These are phyloP conservation scores for Tuber brumale DNA, from an alignment of 495 filamentous ascomycete species.

Conservation along the genomic window DNA sequence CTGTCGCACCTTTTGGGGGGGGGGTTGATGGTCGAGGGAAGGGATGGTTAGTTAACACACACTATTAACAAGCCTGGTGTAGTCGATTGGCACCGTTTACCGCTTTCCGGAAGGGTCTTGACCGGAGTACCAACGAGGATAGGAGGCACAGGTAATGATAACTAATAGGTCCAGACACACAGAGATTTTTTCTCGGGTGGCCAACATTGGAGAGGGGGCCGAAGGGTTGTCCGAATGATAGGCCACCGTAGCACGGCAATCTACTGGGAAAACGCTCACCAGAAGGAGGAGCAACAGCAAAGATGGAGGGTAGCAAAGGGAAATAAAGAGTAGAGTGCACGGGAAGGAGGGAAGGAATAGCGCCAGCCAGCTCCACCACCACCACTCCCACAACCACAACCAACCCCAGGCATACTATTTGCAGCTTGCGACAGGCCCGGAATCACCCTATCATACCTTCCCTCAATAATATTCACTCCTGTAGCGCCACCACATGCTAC, in stretches of 20 bases:
- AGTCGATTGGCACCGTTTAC: constrained; percentile 21
- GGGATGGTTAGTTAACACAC: constrained; percentile 22
- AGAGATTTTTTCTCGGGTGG: background rate
- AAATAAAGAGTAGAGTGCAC: constrained; percentile 9
- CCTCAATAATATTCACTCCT: constrained; percentile 31
- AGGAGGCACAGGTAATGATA: constrained; percentile 14
- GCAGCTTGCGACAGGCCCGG: constrained; percentile 22
- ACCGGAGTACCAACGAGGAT: constrained; percentile 20
- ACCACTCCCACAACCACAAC: constrained; percentile 25
- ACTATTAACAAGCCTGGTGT: constrained; percentile 6
- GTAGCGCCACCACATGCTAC: constrained; percentile 29
- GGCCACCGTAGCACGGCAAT: constrained; percentile 21
- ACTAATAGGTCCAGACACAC: constrained; percentile 2
- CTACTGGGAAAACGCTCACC: constrained; percentile 15
- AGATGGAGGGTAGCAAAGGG: constrained; percentile 17
- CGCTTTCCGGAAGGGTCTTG: constrained; percentile 28
- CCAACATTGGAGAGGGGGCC: background rate
- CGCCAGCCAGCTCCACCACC: constrained; percentile 28
- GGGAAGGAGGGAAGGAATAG: constrained; percentile 13
- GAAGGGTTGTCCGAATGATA: constrained; percentile 21
- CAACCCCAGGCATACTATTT: constrained; percentile 7
- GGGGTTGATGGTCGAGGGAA: constrained; percentile 18
- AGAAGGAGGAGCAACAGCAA: constrained; percentile 12
- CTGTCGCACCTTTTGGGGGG: constrained; percentile 16
- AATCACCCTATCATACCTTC: constrained; percentile 35